Percentiles rank a stretch among this genome's conserved stretches.
These are phyloP conservation scores for Thinopyrum elongatum DNA, from an alignment of 176 grass and related monocot species.

Conservation along the genomic window DNA sequence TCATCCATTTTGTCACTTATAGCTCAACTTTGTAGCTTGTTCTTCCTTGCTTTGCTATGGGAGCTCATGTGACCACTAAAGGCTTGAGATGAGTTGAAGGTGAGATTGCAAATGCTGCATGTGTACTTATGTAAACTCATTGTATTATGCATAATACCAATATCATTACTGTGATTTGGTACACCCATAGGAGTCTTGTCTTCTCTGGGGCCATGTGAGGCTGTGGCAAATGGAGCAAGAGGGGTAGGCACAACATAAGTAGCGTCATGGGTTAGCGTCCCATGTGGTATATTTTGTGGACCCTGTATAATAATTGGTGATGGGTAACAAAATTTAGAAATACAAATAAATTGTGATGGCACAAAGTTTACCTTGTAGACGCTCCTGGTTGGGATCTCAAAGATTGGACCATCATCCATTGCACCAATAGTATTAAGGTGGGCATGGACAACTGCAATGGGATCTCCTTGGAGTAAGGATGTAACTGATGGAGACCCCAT, in stretches of 20 bases:
- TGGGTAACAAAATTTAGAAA: background rate
- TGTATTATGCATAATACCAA: background rate
- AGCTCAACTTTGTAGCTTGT: background rate
- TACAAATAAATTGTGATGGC: background rate
- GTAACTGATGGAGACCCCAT: background rate
- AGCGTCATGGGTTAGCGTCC: background rate
- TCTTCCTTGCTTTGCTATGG: conserved; percentile 26
- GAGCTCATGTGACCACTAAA: conserved; percentile 37
- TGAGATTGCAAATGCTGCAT: background rate
- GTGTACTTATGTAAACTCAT: background rate
- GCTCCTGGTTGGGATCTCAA: background rate
- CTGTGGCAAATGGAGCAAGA: background rate
- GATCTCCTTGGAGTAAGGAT: conserved; percentile 1
- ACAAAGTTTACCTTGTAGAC: background rate
- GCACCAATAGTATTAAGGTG: background rate
- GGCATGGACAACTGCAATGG: background rate
- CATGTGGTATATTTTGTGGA: background rate
- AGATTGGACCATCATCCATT: background rate
- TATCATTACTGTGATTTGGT: background rate
- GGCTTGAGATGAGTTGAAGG: background rate
- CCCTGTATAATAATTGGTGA: background rate
- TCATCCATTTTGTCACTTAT: background rate
- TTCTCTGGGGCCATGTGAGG: background rate
- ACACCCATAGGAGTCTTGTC: background rate
- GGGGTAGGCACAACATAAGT: background rate